Conservation (phyloP, 352 stramenopile species). For the Globisporangium mamillatum region DNA sequence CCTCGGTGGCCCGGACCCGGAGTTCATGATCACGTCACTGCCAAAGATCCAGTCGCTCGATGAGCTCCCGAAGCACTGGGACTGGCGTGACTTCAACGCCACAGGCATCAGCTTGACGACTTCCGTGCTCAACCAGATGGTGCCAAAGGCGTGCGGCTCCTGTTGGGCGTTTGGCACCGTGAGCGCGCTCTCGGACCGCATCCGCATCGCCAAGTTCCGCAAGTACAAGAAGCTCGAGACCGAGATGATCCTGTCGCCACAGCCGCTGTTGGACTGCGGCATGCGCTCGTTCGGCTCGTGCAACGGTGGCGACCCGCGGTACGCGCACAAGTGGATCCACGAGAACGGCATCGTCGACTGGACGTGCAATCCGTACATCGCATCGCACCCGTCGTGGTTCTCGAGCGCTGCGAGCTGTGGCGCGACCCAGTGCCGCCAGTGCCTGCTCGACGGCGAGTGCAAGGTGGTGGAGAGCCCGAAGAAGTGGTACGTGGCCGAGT, state of each 20-base stretch:
- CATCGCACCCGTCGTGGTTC: slow-evolving; percentile 74
- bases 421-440: slow-evolving; percentile 65
- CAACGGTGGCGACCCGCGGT: slow-evolving; percentile 72
- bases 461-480: slow-evolving; percentile 51
- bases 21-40: slow-evolving; percentile 44
- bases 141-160: slow-evolving; percentile 67
- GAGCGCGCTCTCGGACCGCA: slow-evolving; percentile 72
- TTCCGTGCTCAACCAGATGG: slow-evolving; percentile 79
- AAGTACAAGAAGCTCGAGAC: slow-evolving; percentile 54
- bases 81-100: slow-evolving; percentile 78
- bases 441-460: slow-evolving; percentile 57
- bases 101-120: slow-evolving; percentile 76
- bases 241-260: slow-evolving; percentile 63
- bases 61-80: slow-evolving; percentile 67
- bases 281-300: slow-evolving; percentile 83
- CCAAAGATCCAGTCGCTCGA: slow-evolving; percentile 46
- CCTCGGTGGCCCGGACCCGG: slow-evolving; percentile 56
- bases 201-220: slow-evolving; percentile 64
- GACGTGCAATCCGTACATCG: slow-evolving; percentile 83
- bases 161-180: slow-evolving; percentile 78
- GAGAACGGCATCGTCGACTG: slow-evolving; percentile 80
- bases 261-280: slow-evolving; percentile 71
- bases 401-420: slow-evolving; percentile 47
- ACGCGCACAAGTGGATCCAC: slow-evolving; percentile 82
- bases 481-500: slow-evolving; percentile 72